Evolutionary conservation across 2,329 filamentous ascomycete species (phyloP), one percentile per base, ranked within the genome.

Genomic region (Thermochaetoides dissita): DNA sequence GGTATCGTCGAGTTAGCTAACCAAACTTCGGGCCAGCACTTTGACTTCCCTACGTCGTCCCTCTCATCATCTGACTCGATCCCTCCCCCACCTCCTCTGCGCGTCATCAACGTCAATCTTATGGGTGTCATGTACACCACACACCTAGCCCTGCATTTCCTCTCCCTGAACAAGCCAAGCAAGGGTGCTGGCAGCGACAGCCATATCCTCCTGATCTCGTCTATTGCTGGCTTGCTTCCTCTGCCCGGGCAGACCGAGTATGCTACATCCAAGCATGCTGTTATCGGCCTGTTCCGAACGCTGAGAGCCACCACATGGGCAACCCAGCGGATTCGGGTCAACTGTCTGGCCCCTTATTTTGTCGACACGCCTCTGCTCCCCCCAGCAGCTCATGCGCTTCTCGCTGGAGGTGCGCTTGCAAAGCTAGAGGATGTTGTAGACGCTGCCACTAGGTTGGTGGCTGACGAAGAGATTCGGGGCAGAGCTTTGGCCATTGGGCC

Each of bases 341-440:
- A 83, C 54, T 64, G 81, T 53, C 56, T 84, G n/a, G 71, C 69
- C 44, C 79, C 79, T 0, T 83, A 81, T 58, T 83, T 81, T 56
- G 63, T 68, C 51, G 71, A 76, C 50, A 79, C 74, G 10, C 72
- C 75, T n/a, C 67, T 83, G 36, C 55, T 79, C 4, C 59, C 66
- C 1, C 45, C 59, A 1, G 43, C 49, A 1, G 74, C 64, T 11
- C 63, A 71, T 29, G 46, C 69, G 2, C 45, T 79, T 10, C 63
- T 82, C 2, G 71, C 76, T 0, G 79, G 79, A 10, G 66, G 62
- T 3, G 70, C 64, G 2, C 61, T 69, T 47, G 75, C 71, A 1
- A 63, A 64, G 35, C 57, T 69, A 33, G 67, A 67, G 30, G 75
- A 81, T 52, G 79, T 82, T 1, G 66, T 82, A 2, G 74, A 81